Evolutionary conservation across 805 yeast species (phyloP).

Genomic region (Priceomyces castillae): DNA sequence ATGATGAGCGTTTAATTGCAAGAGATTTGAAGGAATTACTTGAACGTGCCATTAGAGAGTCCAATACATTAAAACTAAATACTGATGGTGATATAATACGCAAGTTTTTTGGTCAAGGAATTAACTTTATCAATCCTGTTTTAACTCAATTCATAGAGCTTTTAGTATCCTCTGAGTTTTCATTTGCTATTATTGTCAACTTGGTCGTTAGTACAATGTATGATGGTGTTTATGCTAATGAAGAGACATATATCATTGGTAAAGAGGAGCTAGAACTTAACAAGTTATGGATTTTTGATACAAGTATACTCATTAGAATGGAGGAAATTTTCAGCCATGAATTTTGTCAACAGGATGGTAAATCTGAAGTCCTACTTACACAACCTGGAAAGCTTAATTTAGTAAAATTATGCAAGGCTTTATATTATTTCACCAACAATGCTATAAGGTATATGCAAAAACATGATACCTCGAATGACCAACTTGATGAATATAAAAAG

Average conservation of each 20-base stretch:
- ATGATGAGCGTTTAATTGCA: slow-evolving; percentile 7
- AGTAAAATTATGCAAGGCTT: slow-evolving; percentile 25
- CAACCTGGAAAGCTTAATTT: slow-evolving; percentile 18
- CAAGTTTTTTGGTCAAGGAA: slow-evolving; percentile 24
- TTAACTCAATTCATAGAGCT: slow-evolving; percentile 26
- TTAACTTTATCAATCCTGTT: slow-evolving; percentile 23
- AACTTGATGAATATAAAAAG: slow-evolving; percentile 24
- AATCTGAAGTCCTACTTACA: slow-evolving; percentile 12
- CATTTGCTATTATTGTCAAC: slow-evolving; percentile 16
- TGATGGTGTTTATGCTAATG: slow-evolving; percentile 37
- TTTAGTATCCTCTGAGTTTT: slow-evolving; percentile 15
- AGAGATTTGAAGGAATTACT: slow-evolving; percentile 5
- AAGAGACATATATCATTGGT: slow-evolving; percentile 21
- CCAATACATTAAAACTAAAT: slow-evolving; percentile 1
- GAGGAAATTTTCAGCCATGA: slow-evolving; percentile 40
- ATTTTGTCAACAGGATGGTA: slow-evolving; percentile 10
- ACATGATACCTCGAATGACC: slow-evolving; percentile 19
- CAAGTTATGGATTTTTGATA: slow-evolving; percentile 49
- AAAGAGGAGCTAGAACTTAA: slow-evolving; percentile 22
- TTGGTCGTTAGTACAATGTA: slow-evolving; percentile 28
- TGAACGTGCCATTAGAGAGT: slow-evolving; percentile 6
- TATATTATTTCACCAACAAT: slow-evolving; percentile 34
- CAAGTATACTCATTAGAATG: slow-evolving; percentile 35
- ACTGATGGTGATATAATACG: slow-evolving; percentile 21
- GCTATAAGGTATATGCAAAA: slow-evolving; percentile 35